Base-by-base conservation (phyloP, 192 early-diverging fungal genomes). In the Haplosporangium gracile region DNA sequence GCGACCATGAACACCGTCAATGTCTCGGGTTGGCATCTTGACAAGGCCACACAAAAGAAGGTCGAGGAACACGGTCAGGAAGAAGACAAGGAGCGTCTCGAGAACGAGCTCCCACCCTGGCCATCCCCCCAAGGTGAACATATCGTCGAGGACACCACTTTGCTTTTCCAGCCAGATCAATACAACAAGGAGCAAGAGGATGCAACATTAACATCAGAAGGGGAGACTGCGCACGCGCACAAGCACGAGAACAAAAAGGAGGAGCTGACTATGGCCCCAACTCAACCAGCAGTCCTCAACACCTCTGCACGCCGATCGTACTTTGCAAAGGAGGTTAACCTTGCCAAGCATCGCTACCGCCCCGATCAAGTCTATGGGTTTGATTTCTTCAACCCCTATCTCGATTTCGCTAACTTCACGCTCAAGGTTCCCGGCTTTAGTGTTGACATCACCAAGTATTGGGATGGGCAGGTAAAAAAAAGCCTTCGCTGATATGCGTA, bases 1-100 rank as follows among this genome's bases (percentile, higher is more conserved):
- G 94, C 92, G 45, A 93, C 95, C 0, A 95, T 95, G 94, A 96
- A 97, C 81, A 88, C 90, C 40, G 89, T 96, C 38, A 91, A 91
- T 80, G 88, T 95, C 2, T 53, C 87, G 45, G 75, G 84, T 49
- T 82, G 85, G 87, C 65, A 84, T 29, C 43, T 72, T 40, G 78
- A 84, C 29, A 39, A 39, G 16, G 75, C 85, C 6, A 68, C 89
- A 49, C 60, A 90, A 22, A 29, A 57, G 60, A 77, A 51, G 32
- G 80, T 75, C 20, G 68, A 79, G 34, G 18, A 68, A 24, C n/a
- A 65, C 42, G 74, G 74, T 47, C 32, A 82, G 26, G 74, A 79
- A 13, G 29, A 77, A 71, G 68, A 71, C 70, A 55, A 60, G 53
- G 76, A 76, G 70, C 53, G 34, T 32, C 38, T 82, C 11, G 83